Conservation (phyloP, 2,329 filamentous ascomycete genomes). For the Mycosphaerelloides madeirae region DNA sequence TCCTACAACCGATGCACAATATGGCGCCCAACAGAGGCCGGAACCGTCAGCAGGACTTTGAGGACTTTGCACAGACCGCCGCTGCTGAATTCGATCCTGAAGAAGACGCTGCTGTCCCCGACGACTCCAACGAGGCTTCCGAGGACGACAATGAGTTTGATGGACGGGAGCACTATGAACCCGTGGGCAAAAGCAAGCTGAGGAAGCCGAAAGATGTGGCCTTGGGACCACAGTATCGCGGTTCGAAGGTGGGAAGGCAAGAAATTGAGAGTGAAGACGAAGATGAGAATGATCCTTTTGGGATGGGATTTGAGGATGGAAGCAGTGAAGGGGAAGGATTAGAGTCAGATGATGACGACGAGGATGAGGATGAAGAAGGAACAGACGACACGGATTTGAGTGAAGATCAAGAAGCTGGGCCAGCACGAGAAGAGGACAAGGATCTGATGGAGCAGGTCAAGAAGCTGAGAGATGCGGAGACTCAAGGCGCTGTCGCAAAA, state of each 20-base stretch:
- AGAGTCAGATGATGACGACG: slow-evolving; percentile 24
- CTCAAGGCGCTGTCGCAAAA: slow-evolving; percentile 62
- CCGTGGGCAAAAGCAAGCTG: slow-evolving; percentile 78
- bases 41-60: slow-evolving; percentile 28
- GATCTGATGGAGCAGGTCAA: slow-evolving; percentile 43
- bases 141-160: slow-evolving; percentile 47
- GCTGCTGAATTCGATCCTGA: slow-evolving; percentile 75
- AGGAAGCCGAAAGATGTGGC: slow-evolving; percentile 64
- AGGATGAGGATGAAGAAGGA: slow-evolving; percentile 33
- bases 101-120: slow-evolving; percentile 45
- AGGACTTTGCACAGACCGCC: slow-evolving; percentile 23
- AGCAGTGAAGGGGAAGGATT: slow-evolving; percentile 27
- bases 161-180: slow-evolving; percentile 81
- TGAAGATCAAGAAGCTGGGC: slow-evolving; percentile 39
- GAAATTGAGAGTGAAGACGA: slow-evolving; percentile 57
- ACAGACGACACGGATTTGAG: slow-evolving; percentile 42
- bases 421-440: slow-evolving; percentile 44
- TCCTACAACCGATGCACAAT: neutral
- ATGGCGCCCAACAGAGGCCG: slow-evolving; percentile 27
- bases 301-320: slow-evolving; percentile 43
- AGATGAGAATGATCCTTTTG: slow-evolving; percentile 43
- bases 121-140: slow-evolving; percentile 52
- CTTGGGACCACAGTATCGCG: slow-evolving; percentile 76
- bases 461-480: slow-evolving; percentile 37
- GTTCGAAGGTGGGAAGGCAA: slow-evolving; percentile 67